phyloP scores from a whole-genome alignment of 192 early-diverging fungal species.

The Coemansia sp. region DNA sequence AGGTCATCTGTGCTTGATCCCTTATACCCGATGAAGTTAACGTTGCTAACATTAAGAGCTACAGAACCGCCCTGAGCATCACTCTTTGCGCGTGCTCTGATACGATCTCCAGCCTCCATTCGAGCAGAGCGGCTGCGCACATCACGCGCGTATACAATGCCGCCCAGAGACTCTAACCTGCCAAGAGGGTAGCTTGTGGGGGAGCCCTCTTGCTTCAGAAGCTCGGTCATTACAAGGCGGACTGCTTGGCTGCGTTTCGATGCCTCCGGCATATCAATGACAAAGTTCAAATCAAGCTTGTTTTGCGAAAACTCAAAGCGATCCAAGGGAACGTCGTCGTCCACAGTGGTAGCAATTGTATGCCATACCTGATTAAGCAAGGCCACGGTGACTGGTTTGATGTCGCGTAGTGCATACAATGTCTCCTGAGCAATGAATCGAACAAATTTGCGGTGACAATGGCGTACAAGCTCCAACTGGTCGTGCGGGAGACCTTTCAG shows the following conservation, averaged over 20 bases:
- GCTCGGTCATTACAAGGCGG: conserved; percentile 37
- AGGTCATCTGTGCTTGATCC: conserved; percentile 11
- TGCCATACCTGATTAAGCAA: conserved; percentile 55
- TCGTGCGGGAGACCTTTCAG: conserved; percentile 43
- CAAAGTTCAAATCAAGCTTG: conserved; percentile 39
- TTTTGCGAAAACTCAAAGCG: conserved; percentile 52
- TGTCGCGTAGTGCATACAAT: conserved; percentile 49
- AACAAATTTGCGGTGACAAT: conserved; percentile 44
- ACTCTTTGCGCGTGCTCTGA: conserved; percentile 28
- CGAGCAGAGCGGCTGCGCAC: conserved; percentile 45
- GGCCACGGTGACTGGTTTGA: conserved; percentile 38
- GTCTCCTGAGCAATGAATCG: conserved; percentile 53
- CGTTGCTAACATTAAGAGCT: not conserved
- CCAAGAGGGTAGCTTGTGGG: conserved; percentile 26
- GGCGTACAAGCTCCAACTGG: conserved; percentile 46
- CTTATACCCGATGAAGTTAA: not conserved
- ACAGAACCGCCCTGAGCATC: conserved; percentile 16
- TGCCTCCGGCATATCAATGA: conserved; percentile 25
- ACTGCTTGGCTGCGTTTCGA: conserved; percentile 36
- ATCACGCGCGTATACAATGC: conserved; percentile 51
- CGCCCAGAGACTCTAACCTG: conserved; percentile 27
- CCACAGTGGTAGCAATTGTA: conserved; percentile 49
- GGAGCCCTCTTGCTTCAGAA: conserved; percentile 30
- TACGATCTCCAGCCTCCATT: conserved; percentile 30
- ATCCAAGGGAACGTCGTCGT: conserved; percentile 45